Base-by-base conservation (phyloP, 2,329 filamentous ascomycete species). In the Lachnellula arida region DNA sequence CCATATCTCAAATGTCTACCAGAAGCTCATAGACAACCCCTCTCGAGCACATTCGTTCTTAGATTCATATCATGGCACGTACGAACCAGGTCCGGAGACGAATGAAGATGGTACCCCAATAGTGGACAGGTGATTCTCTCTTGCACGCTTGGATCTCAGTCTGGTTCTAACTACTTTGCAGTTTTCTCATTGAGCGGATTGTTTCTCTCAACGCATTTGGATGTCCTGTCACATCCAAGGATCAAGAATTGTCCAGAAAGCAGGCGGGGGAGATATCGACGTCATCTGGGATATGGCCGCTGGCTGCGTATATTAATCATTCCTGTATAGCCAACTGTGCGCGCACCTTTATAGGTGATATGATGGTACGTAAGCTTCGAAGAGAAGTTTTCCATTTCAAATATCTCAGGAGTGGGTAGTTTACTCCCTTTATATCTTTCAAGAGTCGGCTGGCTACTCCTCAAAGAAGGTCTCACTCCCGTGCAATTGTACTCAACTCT, bases 271-370 rank as follows among this genome's bases (percentile, higher is more conserved):
- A 3, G 32, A 12, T 25, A 2, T 61, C 63, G 46, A 53, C 60
- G 39, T 73, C 69, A 12, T 69, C 58, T 34, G 79, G 79, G 0
- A 54, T 82, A 12, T 84, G 80, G 78, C 55, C 69, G 2, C 56
- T 70, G 1, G 76, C 78, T 3, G 78, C 80, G 0, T 70, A 72
- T 53, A 74, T 81, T 59, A 84, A 84, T 55, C 80, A 84, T 58
- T 73, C 72, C 11, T 84, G 81, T 63, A 17, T 73, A 4, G 64
- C 65, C 9, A 84, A 81, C 60, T 74, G 73, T 17, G 57, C 55
- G 0, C 76, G 76, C 15, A 66, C 73, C 1, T 82, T 81, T 62
- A 78, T 83, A 39, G 79, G 80, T 2, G 79, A 84, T 60, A 73
- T 84, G 70, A 71, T 74, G 28, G 28, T 32, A 32, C 1, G 28